These are phyloP conservation scores for Elsinoe batatas DNA, from an alignment of 2,329 filamentous ascomycete genomes.

Conservation along the genomic window DNA sequence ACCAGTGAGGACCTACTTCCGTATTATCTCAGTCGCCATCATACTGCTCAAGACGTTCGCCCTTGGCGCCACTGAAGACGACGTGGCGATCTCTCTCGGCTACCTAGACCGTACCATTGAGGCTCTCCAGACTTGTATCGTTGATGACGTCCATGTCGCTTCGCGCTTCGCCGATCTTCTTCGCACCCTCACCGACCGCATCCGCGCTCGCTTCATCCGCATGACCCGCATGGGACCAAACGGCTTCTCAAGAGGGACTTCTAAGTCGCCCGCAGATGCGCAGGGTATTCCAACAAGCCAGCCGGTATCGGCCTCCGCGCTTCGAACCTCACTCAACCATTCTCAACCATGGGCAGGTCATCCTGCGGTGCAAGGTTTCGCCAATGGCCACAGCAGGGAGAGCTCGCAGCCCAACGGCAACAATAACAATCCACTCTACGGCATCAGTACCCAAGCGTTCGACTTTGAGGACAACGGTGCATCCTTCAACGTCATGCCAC, in stretches of 20 bases:
- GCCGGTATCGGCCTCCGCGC: slow-evolving; percentile 1
- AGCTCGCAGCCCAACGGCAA: slow-evolving; percentile 17
- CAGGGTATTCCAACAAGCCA: slow-evolving; percentile 9
- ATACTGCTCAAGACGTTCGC: slow-evolving; percentile 78
- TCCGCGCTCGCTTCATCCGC: slow-evolving; percentile 60
- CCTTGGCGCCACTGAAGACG: slow-evolving; percentile 65
- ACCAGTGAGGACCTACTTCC: slow-evolving; percentile 74
- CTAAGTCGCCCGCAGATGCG: slow-evolving; percentile 6
- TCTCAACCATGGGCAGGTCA: slow-evolving; percentile 19
- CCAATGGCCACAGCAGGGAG: neutral
- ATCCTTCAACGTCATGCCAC: slow-evolving; percentile 39
- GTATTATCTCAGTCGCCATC: slow-evolving; percentile 77
- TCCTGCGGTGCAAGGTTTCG: slow-evolving; percentile 19
- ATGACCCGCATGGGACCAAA: slow-evolving; percentile 37
- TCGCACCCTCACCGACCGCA: slow-evolving; percentile 64
- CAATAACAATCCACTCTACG: slow-evolving; percentile 29
- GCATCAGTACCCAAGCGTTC: slow-evolving; percentile 36
- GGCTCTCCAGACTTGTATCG: slow-evolving; percentile 65
- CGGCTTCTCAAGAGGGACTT: slow-evolving; percentile 32
- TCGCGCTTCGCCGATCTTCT: slow-evolving; percentile 74
- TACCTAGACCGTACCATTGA: slow-evolving; percentile 67
- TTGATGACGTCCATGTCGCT: slow-evolving; percentile 78
- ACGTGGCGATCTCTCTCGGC: slow-evolving; percentile 64
- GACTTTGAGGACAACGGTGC: slow-evolving; percentile 32
- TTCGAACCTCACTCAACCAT: slow-evolving; percentile 14